These are phyloP conservation scores for Acacia acuminata DNA, from an alignment of 306 rosid genomes.

Conservation along the genomic window DNA sequence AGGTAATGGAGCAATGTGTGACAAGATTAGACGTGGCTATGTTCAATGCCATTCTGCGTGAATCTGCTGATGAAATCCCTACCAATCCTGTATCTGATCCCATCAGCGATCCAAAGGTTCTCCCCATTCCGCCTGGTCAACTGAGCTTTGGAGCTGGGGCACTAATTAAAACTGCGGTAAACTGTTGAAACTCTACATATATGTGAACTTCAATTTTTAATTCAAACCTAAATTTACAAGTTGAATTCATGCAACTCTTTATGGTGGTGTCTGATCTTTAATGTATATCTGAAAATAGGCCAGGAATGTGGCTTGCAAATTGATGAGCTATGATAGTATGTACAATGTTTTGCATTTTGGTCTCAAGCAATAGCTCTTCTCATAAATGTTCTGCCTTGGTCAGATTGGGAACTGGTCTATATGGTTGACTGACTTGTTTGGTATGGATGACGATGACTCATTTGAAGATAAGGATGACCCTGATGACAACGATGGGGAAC, in stretches of 20 bases:
- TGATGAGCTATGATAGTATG: constrained; percentile 1
- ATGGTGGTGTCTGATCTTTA: background rate
- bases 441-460: constrained; percentile 72
- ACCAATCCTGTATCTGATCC: constrained; percentile 97
- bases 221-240: background rate
- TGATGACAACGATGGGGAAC: constrained; percentile 44
- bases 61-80: constrained; percentile 85
- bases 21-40: constrained; percentile 94
- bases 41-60: constrained; percentile 98
- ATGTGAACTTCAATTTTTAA: background rate
- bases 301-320: background rate
- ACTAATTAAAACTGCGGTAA: constrained; percentile 88
- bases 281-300: constrained; percentile 8
- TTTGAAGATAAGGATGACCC: constrained; percentile 45
- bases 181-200: constrained; percentile 17
- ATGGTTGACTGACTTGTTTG: constrained; percentile 88
- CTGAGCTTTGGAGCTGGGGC: constrained; percentile 96
- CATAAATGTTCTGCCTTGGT: constrained; percentile 28
- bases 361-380: constrained; percentile 3
- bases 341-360: background rate
- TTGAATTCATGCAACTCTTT: constrained; percentile 20
- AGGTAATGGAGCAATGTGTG: constrained; percentile 98
- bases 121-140: constrained; percentile 78
- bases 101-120: constrained; percentile 79
- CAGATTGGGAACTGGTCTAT: constrained; percentile 99